Percentiles rank a stretch among this genome's conserved stretches.
Evolutionary conservation across 805 yeast genomes (phyloP).

Genomic region (Myxozyma geophila): DNA sequence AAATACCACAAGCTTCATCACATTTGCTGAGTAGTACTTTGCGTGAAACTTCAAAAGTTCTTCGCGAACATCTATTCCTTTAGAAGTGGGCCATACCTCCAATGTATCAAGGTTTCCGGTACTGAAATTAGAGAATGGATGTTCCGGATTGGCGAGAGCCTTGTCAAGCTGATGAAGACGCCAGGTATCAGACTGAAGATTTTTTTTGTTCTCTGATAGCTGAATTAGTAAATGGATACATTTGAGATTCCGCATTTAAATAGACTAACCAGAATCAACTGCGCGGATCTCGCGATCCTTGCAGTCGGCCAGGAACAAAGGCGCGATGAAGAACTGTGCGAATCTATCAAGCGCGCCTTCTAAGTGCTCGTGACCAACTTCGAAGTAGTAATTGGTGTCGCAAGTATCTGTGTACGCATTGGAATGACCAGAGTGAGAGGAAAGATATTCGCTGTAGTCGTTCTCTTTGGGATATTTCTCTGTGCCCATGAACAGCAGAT

Average conservation of each 20-base stretch:
- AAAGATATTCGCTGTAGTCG: slow-evolving; percentile 71
- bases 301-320: slow-evolving; percentile 72
- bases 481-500: slow-evolving; percentile 80
- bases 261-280: slow-evolving; percentile 65
- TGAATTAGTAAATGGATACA: not conserved
- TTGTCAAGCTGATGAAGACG: slow-evolving; percentile 84
- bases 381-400: slow-evolving; percentile 90
- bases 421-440: slow-evolving; percentile 85
- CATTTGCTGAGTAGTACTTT: slow-evolving; percentile 75
- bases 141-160: slow-evolving; percentile 68
- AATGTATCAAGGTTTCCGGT: slow-evolving; percentile 86
- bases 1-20: slow-evolving; percentile 84
- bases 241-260: not conserved
- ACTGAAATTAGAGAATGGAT: slow-evolving; percentile 85
- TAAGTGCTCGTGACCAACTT: slow-evolving; percentile 72
- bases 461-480: slow-evolving; percentile 74
- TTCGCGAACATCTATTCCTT: slow-evolving; percentile 76
- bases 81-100: slow-evolving; percentile 61
- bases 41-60: slow-evolving; percentile 76
- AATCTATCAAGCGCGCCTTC: slow-evolving; percentile 91
- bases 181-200: slow-evolving; percentile 88
- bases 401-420: slow-evolving; percentile 91
- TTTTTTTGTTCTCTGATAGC: slow-evolving; percentile 78
- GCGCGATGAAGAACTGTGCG: slow-evolving; percentile 87
- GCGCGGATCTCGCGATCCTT: slow-evolving; percentile 93